phyloP scores from a whole-genome alignment of 2,329 filamentous ascomycete genomes.

The Lecanosticta acicola region DNA sequence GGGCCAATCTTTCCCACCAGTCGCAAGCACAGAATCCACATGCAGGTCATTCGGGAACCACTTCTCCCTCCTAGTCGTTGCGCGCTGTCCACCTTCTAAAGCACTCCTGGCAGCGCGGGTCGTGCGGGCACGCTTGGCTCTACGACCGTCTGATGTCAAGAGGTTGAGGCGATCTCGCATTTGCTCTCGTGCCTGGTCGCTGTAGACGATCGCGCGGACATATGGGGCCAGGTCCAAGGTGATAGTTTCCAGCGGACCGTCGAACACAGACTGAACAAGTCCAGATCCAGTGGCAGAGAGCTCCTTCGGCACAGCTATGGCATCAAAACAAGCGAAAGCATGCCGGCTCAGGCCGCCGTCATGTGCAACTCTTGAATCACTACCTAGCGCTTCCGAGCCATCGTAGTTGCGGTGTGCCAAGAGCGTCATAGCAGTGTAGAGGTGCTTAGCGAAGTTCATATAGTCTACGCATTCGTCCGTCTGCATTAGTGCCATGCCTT shows the following conservation, averaged over 20 bases:
- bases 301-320: slow-evolving; percentile 41
- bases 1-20: slow-evolving; percentile 43
- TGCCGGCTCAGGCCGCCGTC: slow-evolving; percentile 23
- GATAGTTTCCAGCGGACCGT: slow-evolving; percentile 62
- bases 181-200: slow-evolving; percentile 65
- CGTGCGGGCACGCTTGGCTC: slow-evolving; percentile 57
- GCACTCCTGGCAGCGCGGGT: slow-evolving; percentile 72
- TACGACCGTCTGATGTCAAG: slow-evolving; percentile 51
- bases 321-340: slow-evolving; percentile 48
- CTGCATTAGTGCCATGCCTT: slow-evolving; percentile 51
- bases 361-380: too few relatives aligned
- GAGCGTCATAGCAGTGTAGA: slow-evolving; percentile 28
- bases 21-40: slow-evolving; percentile 58
- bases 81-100: slow-evolving; percentile 60
- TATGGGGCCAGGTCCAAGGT: slow-evolving; percentile 79
- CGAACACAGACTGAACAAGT: slow-evolving; percentile 68
- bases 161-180: slow-evolving; percentile 59
- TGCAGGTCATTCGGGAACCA: slow-evolving; percentile 65
- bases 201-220: slow-evolving; percentile 75
- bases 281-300: slow-evolving; percentile 33
- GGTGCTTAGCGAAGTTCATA: slow-evolving; percentile 34
- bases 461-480: slow-evolving; percentile 46
- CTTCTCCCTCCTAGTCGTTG: slow-evolving; percentile 60
- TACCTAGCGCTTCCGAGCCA: too few relatives aligned
- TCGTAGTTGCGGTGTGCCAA: slow-evolving; percentile 9